Conservation (phyloP, 2,329 filamentous ascomycete genomes). For the Hypoxylon sp. region DNA sequence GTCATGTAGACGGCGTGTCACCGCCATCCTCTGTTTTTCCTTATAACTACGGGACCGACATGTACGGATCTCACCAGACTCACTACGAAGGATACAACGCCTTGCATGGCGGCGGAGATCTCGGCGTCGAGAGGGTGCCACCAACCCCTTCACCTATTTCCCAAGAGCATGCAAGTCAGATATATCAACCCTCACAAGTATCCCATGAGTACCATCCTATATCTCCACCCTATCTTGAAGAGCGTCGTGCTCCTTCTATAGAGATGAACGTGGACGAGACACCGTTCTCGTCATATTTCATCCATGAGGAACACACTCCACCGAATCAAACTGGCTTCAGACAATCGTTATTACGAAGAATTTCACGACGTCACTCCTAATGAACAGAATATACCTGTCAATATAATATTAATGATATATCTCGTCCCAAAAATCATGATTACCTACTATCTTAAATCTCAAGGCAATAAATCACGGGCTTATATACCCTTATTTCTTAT, state of each 20-base stretch:
- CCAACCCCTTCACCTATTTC: constrained; percentile 5
- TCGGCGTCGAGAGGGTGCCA: constrained; percentile 2
- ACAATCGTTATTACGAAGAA: constrained; percentile 2
- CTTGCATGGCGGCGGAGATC: background rate
- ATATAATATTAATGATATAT: background rate
- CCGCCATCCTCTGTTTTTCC: background rate
- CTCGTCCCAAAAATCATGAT: no score
- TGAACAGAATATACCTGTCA: background rate
- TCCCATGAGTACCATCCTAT: constrained; percentile 1
- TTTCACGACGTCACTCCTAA: background rate
- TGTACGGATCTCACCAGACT: background rate
- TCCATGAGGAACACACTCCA: background rate
- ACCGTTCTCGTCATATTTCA: constrained; percentile 18
- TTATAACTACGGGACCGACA: background rate
- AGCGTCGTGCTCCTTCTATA: constrained; percentile 9
- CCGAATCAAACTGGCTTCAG: background rate
- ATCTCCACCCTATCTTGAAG: background rate
- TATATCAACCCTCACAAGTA: constrained; percentile 1
- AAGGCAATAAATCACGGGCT: no score
- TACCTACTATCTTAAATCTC: no score
- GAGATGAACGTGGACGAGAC: constrained; percentile 15
- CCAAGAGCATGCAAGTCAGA: background rate
- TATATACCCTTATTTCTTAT: no score
- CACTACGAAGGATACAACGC: background rate
- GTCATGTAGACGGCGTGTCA: constrained; percentile 6